Evolutionary conservation across 2,329 filamentous ascomycete genomes (phyloP).

Genomic region (Cercospora zeae-maydis): DNA sequence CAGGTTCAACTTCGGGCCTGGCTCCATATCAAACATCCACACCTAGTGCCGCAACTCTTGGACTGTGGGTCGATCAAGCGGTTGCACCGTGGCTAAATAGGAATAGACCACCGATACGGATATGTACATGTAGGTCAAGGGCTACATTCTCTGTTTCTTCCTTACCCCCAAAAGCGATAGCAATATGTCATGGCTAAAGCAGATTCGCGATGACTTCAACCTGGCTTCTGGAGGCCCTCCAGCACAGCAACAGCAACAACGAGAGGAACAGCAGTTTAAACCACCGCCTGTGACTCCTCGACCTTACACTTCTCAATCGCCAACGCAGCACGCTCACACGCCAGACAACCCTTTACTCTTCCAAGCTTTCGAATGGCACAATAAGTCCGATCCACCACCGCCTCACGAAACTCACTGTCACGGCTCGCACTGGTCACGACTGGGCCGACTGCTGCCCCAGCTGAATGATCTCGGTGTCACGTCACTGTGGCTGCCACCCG

Average conservation of each 20-base stretch:
- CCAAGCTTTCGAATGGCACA: constrained; percentile 71
- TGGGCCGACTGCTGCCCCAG: constrained; percentile 28
- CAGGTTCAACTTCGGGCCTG: background rate
- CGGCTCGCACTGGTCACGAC: constrained; percentile 39
- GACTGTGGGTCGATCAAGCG: constrained; percentile 2
- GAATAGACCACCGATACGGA: background rate
- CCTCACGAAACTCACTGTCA: constrained; percentile 41
- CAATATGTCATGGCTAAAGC: constrained; percentile 15
- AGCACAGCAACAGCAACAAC: constrained; percentile 9
- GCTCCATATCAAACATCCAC: background rate
- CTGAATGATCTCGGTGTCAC: constrained; percentile 55
- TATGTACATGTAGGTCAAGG: constrained; percentile 5
- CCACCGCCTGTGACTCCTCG: constrained; percentile 6
- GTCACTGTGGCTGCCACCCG: constrained; percentile 65
- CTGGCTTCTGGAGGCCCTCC: background rate
- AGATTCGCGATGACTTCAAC: constrained; percentile 7
- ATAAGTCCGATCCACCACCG: constrained; percentile 45
- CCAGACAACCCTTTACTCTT: constrained; percentile 52
- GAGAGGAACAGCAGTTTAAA: constrained; percentile 2
- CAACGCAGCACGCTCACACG: background rate
- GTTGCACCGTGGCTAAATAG: constrained; percentile 7
- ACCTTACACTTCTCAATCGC: background rate
- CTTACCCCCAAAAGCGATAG: background rate
- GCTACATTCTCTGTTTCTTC: background rate
- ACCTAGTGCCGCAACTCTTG: background rate